A percentile compares a stretch with the other conserved stretches of the same genome.
These are phyloP conservation scores for Peltaster fructicola DNA, from an alignment of 2,329 filamentous ascomycete genomes.

Conservation along the genomic window DNA sequence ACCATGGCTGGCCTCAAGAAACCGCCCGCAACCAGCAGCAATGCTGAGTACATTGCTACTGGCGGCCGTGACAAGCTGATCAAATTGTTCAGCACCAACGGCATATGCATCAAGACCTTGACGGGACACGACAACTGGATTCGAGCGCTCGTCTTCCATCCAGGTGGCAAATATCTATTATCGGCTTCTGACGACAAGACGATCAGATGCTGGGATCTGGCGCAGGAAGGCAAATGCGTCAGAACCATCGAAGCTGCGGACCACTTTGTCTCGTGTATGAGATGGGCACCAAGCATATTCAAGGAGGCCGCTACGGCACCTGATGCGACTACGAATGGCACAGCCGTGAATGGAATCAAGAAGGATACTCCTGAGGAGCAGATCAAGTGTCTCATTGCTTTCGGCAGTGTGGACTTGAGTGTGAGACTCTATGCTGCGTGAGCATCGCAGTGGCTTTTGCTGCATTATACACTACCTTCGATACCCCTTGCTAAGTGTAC, in stretches of 20 bases:
- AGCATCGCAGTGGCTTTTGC: too few species aligned
- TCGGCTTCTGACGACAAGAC: constrained; percentile 83
- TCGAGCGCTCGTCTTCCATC: constrained; percentile 70
- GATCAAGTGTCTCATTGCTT: constrained; percentile 73
- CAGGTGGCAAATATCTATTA: constrained; percentile 76
- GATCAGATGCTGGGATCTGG: constrained; percentile 81
- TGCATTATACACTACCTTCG: too few species aligned
- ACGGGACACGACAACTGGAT: constrained; percentile 92
- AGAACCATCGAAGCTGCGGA: constrained; percentile 58
- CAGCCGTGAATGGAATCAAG: constrained; percentile 31
- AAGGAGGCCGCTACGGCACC: constrained; percentile 33
- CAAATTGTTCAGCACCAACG: constrained; percentile 71
- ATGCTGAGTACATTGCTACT: constrained; percentile 77
- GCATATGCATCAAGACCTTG: constrained; percentile 68
- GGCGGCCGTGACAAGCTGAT: constrained; percentile 84
- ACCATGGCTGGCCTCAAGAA: constrained; percentile 68
- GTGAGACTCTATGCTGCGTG: constrained; percentile 58
- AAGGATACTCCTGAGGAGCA: constrained; percentile 29
- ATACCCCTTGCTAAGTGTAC: too few species aligned
- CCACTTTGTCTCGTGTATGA: constrained; percentile 70
- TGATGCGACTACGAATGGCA: constrained; percentile 24
- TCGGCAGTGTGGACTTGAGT: constrained; percentile 67
- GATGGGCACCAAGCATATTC: constrained; percentile 66
- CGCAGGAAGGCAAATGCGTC: constrained; percentile 78
- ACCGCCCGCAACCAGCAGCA: constrained; percentile 52